Percentiles rank a stretch among this genome's conserved stretches.
These are phyloP conservation scores for Umbelopsis sp. DNA, from an alignment of 371 early-diverging fungal species.

Conservation along the genomic window DNA sequence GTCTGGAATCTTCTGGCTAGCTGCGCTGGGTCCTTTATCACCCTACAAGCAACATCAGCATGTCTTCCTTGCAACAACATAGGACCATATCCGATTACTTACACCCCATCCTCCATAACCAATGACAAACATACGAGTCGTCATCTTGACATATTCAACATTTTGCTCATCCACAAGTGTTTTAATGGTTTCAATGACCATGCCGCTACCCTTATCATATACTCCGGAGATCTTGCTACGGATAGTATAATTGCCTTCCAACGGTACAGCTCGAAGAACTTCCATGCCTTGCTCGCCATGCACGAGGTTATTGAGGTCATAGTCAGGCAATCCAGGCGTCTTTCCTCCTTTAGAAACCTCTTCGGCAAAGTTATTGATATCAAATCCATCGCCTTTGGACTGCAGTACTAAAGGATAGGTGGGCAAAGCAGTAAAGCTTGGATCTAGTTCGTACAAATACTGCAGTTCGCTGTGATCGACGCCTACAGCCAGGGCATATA, in stretches of 20 bases:
- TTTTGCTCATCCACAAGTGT: constrained; percentile 60
- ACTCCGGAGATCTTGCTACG: constrained; percentile 50
- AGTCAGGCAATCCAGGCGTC: constrained; percentile 66
- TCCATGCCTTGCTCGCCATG: constrained; percentile 78
- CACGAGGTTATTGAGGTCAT: constrained; percentile 68
- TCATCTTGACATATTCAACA: constrained; percentile 52
- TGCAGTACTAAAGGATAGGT: constrained; percentile 69
- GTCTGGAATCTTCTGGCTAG: constrained; percentile 40
- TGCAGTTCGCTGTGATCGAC: constrained; percentile 58
- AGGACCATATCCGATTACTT: constrained; percentile 18
- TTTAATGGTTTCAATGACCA: constrained; percentile 64
- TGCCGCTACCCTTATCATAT: constrained; percentile 67
- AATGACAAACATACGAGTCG: constrained; percentile 51
- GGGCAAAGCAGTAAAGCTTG: constrained; percentile 66
- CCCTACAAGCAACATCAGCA: constrained; percentile 28
- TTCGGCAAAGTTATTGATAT: constrained; percentile 64
- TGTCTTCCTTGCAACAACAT: background rate
- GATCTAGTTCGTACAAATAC: constrained; percentile 71
- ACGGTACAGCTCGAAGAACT: constrained; percentile 61
- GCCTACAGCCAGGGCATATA: constrained; percentile 74
- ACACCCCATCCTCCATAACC: constrained; percentile 64
- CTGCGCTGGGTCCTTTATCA: constrained; percentile 56
- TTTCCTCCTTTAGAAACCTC: constrained; percentile 34
- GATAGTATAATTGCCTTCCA: constrained; percentile 56
- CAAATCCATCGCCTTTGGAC: constrained; percentile 56